Base-by-base conservation (phyloP, 2,329 filamentous ascomycete species). In the Venturia carpophila region DNA sequence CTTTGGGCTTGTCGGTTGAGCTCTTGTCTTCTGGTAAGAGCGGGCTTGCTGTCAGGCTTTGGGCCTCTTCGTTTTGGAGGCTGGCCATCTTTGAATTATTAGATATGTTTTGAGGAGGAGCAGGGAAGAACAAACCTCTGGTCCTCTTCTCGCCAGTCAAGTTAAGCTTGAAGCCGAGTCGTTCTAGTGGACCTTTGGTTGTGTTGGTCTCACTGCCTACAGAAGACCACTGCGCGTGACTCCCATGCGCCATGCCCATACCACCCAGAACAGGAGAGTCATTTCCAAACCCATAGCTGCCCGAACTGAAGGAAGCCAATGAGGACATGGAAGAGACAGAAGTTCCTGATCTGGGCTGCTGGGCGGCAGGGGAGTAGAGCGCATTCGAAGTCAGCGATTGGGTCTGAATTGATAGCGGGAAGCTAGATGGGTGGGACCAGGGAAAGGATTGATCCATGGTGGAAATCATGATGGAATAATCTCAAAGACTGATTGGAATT, bases 21-120 rank as follows among this genome's bases (percentile, higher is more conserved):
- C 76, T 97, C 93, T 74, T 97, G 94, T 68, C 93, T 86, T 68
- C 93, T 84, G 24, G 93, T 97, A 71, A 96, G 79, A 56, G 94
- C 93, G 21, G 94, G 94, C 74, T 96, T 97, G 79, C 90, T 95
- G 75, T 97, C 94, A 24, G 94, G 94, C 75, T 97, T 97, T 0
- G 94, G 94, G 1, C 94, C 94, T 75, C 94, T 86, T 69, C 91
- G 86, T 78, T 97, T 99, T 2, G 91, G 86, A 10, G 89, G 83
- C 72, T 94, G 88, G 58, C 91, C 92, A 80, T 96, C 92, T 88
- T 71, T 66, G 66, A 52, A 34, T 55, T 19, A 47, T 64, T 17
- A 62, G 43, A 34, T 9, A 34, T 15, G 37, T 34, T 27, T 34
- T 2, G 19, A 19, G 7, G n/a, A n/a, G 11, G 19, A 24, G 15